Evolutionary conservation across 768 basidiomycete species (phyloP).

Genomic region (Lactarius hengduanensis): DNA sequence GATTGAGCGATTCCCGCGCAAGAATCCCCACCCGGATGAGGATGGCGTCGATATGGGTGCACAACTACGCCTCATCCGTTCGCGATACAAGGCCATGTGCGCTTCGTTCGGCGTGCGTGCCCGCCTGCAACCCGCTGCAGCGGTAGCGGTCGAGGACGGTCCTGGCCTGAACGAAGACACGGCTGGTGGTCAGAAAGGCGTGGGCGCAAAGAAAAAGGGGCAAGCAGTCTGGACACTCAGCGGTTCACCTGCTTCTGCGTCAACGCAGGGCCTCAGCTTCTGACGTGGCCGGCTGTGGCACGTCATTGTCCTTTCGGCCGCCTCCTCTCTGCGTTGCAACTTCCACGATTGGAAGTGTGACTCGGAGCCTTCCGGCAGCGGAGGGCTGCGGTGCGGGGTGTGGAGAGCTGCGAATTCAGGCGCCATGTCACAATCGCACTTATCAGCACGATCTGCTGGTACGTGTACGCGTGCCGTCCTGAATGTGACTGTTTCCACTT

Average conservation of each 20-base stretch:
- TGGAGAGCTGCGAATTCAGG: constrained; percentile 3
- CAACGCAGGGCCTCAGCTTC: constrained; percentile 26
- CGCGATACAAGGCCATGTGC: constrained; percentile 85
- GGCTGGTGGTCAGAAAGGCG: not conserved
- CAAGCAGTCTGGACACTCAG: constrained; percentile 20
- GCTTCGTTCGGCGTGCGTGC: constrained; percentile 72
- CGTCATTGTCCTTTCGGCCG: constrained; percentile 17
- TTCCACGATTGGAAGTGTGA: constrained; percentile 20
- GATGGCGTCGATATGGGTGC: constrained; percentile 68
- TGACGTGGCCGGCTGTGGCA: constrained; percentile 24
- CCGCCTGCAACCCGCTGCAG: constrained; percentile 35
- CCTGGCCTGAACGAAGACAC: not conserved
- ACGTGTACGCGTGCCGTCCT: constrained; percentile 19
- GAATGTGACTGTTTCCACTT: constrained; percentile 17
- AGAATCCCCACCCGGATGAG: constrained; percentile 60
- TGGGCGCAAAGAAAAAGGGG: constrained; percentile 15
- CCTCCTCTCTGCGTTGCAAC: constrained; percentile 3
- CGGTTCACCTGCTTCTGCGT: constrained; percentile 16
- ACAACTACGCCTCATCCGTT: constrained; percentile 80
- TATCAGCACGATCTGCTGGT: constrained; percentile 25
- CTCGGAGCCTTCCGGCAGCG: constrained; percentile 13
- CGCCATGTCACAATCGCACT: constrained; percentile 22
- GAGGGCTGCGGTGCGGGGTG: constrained; percentile 13
- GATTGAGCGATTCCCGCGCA: constrained; percentile 70
- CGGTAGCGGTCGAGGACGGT: constrained; percentile 16